Percentiles rank a stretch among this genome's conserved stretches.
These are phyloP conservation scores for Holtermannia corniformis DNA, from an alignment of 768 basidiomycete genomes.

Conservation along the genomic window DNA sequence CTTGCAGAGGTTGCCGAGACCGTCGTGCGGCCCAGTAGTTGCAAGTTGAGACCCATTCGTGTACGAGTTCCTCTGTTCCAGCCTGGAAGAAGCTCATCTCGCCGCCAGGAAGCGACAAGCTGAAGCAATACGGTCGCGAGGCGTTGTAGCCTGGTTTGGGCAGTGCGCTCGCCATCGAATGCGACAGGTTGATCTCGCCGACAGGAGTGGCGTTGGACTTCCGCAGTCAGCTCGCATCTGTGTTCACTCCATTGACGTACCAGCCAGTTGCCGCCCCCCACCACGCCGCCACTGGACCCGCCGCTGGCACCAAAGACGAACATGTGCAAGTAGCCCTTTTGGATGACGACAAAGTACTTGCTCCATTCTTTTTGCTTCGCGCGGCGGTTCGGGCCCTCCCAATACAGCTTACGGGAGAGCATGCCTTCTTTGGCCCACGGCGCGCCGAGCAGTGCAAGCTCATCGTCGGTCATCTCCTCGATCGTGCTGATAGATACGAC, in stretches of 20 bases:
- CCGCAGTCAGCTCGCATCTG: slow-evolving; percentile 3
- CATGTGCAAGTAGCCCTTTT: slow-evolving; percentile 89
- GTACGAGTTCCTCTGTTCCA: slow-evolving; percentile 95
- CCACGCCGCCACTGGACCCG: slow-evolving; percentile 47
- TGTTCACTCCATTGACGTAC: slow-evolving; percentile 44
- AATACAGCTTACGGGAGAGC: slow-evolving; percentile 87
- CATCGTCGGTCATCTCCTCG: slow-evolving; percentile 71
- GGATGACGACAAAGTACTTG: slow-evolving; percentile 91
- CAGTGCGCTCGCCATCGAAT: slow-evolving; percentile 75
- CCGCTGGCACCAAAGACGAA: slow-evolving; percentile 75
- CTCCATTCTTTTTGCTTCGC: slow-evolving; percentile 85
- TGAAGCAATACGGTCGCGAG: slow-evolving; percentile 89
- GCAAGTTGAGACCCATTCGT: slow-evolving; percentile 97
- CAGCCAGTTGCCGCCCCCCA: slow-evolving; percentile 98
- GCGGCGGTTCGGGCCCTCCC: slow-evolving; percentile 72
- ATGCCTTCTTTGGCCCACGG: slow-evolving; percentile 99
- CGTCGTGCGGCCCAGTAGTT: slow-evolving; percentile 98
- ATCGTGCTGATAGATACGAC: slow-evolving; percentile 60
- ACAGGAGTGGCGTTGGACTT: slow-evolving; percentile 79
- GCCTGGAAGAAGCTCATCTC: slow-evolving; percentile 98
- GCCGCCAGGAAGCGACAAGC: slow-evolving; percentile 74
- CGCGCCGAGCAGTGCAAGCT: slow-evolving; percentile 84
- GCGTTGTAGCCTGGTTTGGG: slow-evolving; percentile 87
- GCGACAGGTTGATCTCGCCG: slow-evolving; percentile 73
- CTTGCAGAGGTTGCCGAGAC: slow-evolving; percentile 87